Evolutionary conservation across 2,329 filamentous ascomycete genomes (phyloP), one percentile per base, ranked within the genome.

Genomic region (Coleophoma crateriformis): DNA sequence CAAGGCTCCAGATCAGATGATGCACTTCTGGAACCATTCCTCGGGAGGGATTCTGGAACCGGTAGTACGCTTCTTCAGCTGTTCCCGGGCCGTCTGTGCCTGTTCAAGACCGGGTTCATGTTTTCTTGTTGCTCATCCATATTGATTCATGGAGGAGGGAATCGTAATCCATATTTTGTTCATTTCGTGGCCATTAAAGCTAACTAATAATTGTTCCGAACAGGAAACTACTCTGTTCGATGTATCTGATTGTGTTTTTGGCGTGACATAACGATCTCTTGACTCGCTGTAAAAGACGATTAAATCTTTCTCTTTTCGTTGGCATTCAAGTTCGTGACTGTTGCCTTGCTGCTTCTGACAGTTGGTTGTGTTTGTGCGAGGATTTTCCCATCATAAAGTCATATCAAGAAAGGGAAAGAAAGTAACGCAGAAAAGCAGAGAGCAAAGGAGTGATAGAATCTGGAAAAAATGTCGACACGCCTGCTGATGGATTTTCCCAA

Each of bases 211-310:
- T 27, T 27, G 27, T 44, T 13, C 12, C 41, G 41, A 44, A 44
- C 41, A 44, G 41, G 41, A 44, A 44, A 44, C 41, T 44, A 44
- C 41, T 44, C 41, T 44, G 41, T 33, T 44, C 41, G 41, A 15
- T 2, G n/a, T 33, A n/a, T 22, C 19, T 27, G 41, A 22, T 19
- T 22, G 14, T 27, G 20, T n/a, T 14, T 19, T 44, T 27, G 22
- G n/a, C 17, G 17, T 44, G 35, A 38, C 35, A 38, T 38, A n/a
- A 38, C 35, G 7, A 38, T n/a, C 35, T n/a, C 13, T n/a, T 38
- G 35, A n/a, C 14, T 38, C 13, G 13, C 13, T n/a, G 20, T 44
- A 44, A 44, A 44, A 11, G 27, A 19, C 4, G 41, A 44, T 44
- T 44, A 44, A 44, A 22, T 14, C n/a, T 44, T 43, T 33, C n/a